Evolutionary conservation across 441 rosid genomes (phyloP).

Genomic region (Aquilaria agallochum): DNA sequence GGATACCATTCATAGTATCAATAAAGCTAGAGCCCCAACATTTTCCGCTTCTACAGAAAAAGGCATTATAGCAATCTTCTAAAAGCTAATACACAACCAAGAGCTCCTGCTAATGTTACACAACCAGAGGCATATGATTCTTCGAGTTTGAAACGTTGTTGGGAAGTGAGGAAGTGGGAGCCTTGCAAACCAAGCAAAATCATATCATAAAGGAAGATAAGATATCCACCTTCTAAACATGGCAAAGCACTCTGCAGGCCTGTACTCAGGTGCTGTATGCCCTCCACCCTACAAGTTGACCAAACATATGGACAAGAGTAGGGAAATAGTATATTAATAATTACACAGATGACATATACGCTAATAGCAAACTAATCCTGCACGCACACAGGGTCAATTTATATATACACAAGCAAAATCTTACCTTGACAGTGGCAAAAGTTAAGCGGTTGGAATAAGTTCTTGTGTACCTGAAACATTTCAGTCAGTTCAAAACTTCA

Average conservation of each 20-base stretch:
- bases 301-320: background rate
- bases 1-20: too few relatives aligned
- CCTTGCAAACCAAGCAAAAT: too few relatives aligned
- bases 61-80: too few relatives aligned
- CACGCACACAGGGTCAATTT: background rate
- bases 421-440: constrained; percentile 66
- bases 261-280: constrained; percentile 4
- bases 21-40: too few relatives aligned
- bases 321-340: background rate
- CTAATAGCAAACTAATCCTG: background rate
- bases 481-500: background rate
- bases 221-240: background rate
- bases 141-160: too few relatives aligned
- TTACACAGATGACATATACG: background rate
- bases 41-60: too few relatives aligned
- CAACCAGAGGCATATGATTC: too few relatives aligned
- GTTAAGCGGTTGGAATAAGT: constrained; percentile 55
- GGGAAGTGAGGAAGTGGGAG: too few relatives aligned
- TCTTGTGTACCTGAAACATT: constrained; percentile 46
- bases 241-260: constrained; percentile 9
- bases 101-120: too few relatives aligned
- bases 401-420: background rate
- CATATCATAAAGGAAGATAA: background rate
- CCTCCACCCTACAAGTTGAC: constrained; percentile 15
- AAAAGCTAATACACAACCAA: too few relatives aligned